Evolutionary conservation across 1,284 basidiomycete species (phyloP).

Genomic region (Schizopora paradoxa): DNA sequence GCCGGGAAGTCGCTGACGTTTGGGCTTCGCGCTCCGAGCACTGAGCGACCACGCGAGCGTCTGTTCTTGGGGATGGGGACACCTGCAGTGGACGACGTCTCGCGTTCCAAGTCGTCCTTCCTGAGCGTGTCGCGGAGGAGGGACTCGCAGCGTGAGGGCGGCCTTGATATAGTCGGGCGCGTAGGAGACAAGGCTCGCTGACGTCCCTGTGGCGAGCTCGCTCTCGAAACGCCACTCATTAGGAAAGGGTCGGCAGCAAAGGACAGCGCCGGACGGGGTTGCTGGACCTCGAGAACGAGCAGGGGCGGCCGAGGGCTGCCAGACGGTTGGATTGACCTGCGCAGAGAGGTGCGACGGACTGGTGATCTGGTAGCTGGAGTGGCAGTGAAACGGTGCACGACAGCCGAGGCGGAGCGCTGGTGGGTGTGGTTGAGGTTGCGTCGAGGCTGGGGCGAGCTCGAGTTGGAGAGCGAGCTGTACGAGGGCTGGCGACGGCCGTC

Average conservation of each 20-base stretch:
- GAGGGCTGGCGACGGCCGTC: background rate
- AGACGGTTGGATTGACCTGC: too few relatives aligned
- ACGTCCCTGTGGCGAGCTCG: conserved; percentile 8
- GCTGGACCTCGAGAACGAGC: conserved; percentile 6
- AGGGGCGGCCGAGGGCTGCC: conserved; percentile 7
- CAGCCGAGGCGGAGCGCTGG: conserved; percentile 4
- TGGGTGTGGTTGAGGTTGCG: conserved; percentile 6
- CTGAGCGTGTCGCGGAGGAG: conserved; percentile 54
- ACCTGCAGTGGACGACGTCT: conserved; percentile 19
- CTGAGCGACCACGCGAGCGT: conserved; percentile 12
- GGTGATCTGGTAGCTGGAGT: background rate
- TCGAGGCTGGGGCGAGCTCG: conserved; percentile 1
- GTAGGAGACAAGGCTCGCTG: conserved; percentile 11
- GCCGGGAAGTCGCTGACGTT: conserved; percentile 1
- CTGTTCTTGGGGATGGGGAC: conserved; percentile 18
- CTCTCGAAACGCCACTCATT: conserved; percentile 5
- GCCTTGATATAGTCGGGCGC: conserved; percentile 8
- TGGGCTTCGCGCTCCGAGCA: conserved; percentile 7
- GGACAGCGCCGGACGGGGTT: conserved; percentile 7
- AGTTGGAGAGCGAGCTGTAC: conserved; percentile 2
- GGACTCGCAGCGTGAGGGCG: conserved; percentile 40
- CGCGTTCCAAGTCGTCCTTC: conserved; percentile 35
- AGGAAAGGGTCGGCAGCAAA: background rate
- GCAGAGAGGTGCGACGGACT: background rate
- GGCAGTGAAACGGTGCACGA: background rate